Conservation (phyloP, 1,284 basidiomycete species). For the Cutaneotrichosporon sp. region DNA sequence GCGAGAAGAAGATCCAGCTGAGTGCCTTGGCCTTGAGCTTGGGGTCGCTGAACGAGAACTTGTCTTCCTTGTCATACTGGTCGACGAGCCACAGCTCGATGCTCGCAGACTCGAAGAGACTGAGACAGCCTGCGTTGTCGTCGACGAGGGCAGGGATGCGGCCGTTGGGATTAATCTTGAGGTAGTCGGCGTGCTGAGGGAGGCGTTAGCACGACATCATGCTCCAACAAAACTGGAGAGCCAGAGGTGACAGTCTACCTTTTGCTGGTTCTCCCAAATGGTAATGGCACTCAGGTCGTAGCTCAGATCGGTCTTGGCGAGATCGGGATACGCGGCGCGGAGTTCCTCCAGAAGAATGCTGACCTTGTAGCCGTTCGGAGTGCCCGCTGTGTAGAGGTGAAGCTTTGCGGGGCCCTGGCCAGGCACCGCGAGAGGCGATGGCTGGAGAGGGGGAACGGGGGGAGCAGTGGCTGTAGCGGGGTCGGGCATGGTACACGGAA, state of each 20-base stretch:
- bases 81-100: constrained; percentile 67
- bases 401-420: constrained; percentile 47
- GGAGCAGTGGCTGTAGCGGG: too few species aligned
- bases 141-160: constrained; percentile 60
- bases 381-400: constrained; percentile 64
- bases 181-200: constrained; percentile 58
- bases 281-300: constrained; percentile 60
- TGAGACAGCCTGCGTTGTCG: constrained; percentile 56
- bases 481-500: too few species aligned
- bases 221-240: too few species aligned
- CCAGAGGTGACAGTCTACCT: too few species aligned
- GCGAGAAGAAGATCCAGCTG: constrained; percentile 76
- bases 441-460: too few species aligned
- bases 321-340: constrained; percentile 59
- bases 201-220: too few species aligned
- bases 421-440: too few species aligned
- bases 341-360: constrained; percentile 69
- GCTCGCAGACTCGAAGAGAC: constrained; percentile 66
- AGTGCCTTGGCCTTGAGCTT: constrained; percentile 61
- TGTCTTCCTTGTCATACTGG: constrained; percentile 59
- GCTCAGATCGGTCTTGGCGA: constrained; percentile 51
- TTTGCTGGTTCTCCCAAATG: constrained; percentile 53
- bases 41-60: constrained; percentile 60
- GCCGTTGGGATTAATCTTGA: constrained; percentile 67
- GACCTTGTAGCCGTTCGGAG: constrained; percentile 65